Conservation (phyloP, 805 yeast species). For the Nakazawaea holstii region DNA sequence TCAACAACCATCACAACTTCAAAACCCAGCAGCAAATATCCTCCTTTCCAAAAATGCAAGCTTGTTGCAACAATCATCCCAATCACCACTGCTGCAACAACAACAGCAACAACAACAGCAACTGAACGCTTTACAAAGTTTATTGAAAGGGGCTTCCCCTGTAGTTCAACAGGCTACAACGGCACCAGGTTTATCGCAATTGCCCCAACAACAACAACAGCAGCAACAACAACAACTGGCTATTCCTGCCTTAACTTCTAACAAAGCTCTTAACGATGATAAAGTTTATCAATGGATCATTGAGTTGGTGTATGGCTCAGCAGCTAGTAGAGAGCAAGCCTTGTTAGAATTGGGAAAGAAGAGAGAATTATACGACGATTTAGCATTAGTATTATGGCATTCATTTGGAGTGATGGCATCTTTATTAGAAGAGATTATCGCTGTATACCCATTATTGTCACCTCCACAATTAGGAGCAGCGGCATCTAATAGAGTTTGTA, state of each 20-base stretch:
- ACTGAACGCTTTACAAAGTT: slow-evolving; percentile 1
- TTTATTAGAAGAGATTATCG: slow-evolving; percentile 79
- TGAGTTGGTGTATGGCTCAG: slow-evolving; percentile 85
- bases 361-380: slow-evolving; percentile 89
- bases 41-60: slow-evolving; percentile 11
- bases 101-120: slow-evolving; percentile 11
- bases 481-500: slow-evolving; percentile 91
- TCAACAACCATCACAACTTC: slow-evolving; percentile 14
- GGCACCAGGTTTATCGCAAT: slow-evolving; percentile 15
- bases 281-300: slow-evolving; percentile 87
- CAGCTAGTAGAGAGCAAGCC: slow-evolving; percentile 74
- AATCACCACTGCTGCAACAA: slow-evolving; percentile 1
- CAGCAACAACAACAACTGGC: background rate
- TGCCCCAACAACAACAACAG: slow-evolving; percentile 5
- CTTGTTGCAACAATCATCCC: slow-evolving; percentile 11
- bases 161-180: slow-evolving; percentile 9
- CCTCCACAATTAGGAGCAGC: slow-evolving; percentile 84
- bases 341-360: slow-evolving; percentile 87
- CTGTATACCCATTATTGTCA: slow-evolving; percentile 82
- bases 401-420: slow-evolving; percentile 96
- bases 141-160: slow-evolving; percentile 2
- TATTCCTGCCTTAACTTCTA: slow-evolving; percentile 9
- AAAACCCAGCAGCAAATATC: slow-evolving; percentile 13
- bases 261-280: slow-evolving; percentile 61
- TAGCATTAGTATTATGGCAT: slow-evolving; percentile 91